A percentile compares a stretch with the other conserved stretches of the same genome.
These are phyloP conservation scores for Fusarium nygamai DNA, from an alignment of 2,329 filamentous ascomycete genomes.

Conservation along the genomic window DNA sequence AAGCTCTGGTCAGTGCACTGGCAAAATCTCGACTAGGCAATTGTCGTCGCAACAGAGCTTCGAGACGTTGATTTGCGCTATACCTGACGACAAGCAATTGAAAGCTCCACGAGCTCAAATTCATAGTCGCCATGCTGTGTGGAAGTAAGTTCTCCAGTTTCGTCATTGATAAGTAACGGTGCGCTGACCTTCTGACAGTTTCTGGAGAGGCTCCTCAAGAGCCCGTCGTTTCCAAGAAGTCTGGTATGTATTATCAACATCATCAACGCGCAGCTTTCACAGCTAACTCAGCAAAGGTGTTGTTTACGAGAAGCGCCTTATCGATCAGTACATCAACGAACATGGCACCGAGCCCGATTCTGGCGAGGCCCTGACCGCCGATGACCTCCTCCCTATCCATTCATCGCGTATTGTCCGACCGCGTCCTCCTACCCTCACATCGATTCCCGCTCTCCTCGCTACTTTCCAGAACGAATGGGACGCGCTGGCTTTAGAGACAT, in stretches of 20 bases:
- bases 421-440: slow-evolving; percentile 91
- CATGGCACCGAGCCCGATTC: slow-evolving; percentile 92
- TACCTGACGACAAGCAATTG: slow-evolving; percentile 45
- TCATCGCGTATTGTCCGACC: slow-evolving; percentile 85
- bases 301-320: slow-evolving; percentile 93
- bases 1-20: slow-evolving; percentile 44
- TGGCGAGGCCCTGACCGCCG: slow-evolving; percentile 81
- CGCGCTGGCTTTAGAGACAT: slow-evolving; percentile 88
- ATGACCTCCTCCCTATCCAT: slow-evolving; percentile 90
- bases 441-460: slow-evolving; percentile 91
- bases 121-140: slow-evolving; percentile 57
- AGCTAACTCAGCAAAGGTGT: slow-evolving; percentile 66
- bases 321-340: slow-evolving; percentile 94
- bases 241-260: slow-evolving; percentile 67
- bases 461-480: slow-evolving; percentile 99
- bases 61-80: slow-evolving; percentile 36
- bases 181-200: slow-evolving; percentile 64
- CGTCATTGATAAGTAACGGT: neutral
- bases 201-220: slow-evolving; percentile 96
- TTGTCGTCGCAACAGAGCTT: slow-evolving; percentile 42
- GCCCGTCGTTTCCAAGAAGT: slow-evolving; percentile 94
- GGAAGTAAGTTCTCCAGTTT: slow-evolving; percentile 51
- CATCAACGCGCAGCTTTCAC: slow-evolving; percentile 3
- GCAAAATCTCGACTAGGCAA: slow-evolving; percentile 46
- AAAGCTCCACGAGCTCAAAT: slow-evolving; percentile 41